Percentiles rank a stretch among this genome's conserved stretches.
Conservation (phyloP, 768 basidiomycete species). For the Russula griseocarnosa region DNA sequence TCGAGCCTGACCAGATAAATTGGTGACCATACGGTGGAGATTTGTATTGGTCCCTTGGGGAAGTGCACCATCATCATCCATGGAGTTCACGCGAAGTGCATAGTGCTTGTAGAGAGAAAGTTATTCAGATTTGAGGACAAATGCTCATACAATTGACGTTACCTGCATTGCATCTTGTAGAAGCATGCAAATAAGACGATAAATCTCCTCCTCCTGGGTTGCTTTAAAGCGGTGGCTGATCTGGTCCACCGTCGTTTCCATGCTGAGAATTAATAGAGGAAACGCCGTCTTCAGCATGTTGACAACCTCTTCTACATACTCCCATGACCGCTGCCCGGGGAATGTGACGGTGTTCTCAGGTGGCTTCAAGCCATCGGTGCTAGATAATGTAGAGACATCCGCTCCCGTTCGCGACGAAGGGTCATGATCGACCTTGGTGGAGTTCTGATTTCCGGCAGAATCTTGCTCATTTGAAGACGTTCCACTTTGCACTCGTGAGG, state of each 20-base stretch:
- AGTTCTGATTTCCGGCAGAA: conserved; percentile 11
- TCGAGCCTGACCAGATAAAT: conserved; percentile 53
- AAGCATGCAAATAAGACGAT: conserved; percentile 83
- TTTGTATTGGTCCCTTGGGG: conserved; percentile 51
- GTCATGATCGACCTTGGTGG: conserved; percentile 16
- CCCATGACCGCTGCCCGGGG: conserved; percentile 68
- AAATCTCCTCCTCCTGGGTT: conserved; percentile 87
- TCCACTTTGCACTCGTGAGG: conserved; percentile 33
- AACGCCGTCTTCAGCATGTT: conserved; percentile 93
- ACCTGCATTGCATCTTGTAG: conserved; percentile 86
- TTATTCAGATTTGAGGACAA: not conserved
- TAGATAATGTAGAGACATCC: conserved; percentile 14
- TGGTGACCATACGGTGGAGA: conserved; percentile 55
- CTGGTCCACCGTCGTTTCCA: conserved; percentile 98
- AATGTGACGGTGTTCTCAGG: conserved; percentile 31
- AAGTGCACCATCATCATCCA: conserved; percentile 67
- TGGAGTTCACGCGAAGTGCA: conserved; percentile 56
- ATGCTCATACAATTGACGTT: conserved; percentile 8
- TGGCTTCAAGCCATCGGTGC: conserved; percentile 28
- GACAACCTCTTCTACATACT: conserved; percentile 89
- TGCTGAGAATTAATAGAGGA: conserved; percentile 87
- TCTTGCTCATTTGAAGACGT: conserved; percentile 20
- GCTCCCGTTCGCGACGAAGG: conserved; percentile 14
- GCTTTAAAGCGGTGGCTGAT: conserved; percentile 87
- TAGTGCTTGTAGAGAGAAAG: conserved; percentile 49